Conservation (phyloP, 2,329 filamentous ascomycete species). For the Decorospora gaudefroyi region DNA sequence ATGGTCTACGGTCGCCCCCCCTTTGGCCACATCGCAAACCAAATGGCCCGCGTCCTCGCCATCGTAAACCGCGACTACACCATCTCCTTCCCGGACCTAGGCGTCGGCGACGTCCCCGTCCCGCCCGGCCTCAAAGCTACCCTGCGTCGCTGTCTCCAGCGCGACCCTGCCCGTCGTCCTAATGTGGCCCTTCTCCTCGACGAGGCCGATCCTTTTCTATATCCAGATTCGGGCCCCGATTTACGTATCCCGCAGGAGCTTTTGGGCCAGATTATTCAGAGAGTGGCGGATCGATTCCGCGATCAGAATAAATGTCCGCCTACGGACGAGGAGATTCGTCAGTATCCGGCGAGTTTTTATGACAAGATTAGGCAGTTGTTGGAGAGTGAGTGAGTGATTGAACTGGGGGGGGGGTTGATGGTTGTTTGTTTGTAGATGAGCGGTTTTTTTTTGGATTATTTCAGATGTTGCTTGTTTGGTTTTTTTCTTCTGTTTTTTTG, state of each 20-base stretch:
- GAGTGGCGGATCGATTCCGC: conserved; percentile 63
- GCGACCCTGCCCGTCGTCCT: conserved; percentile 61
- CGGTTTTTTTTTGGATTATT: too few relatives aligned
- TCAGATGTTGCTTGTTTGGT: too few relatives aligned
- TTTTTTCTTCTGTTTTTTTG: too few relatives aligned
- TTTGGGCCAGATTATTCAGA: conserved; percentile 62
- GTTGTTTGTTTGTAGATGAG: too few relatives aligned
- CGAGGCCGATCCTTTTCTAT: conserved; percentile 61
- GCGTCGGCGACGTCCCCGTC: conserved; percentile 65
- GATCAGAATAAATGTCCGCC: conserved; percentile 58
- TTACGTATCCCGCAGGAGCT: conserved; percentile 58
- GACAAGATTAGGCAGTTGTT: conserved; percentile 52
- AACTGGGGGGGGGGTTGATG: too few relatives aligned
- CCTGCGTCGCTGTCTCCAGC: conserved; percentile 61
- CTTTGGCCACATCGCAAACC: conserved; percentile 88
- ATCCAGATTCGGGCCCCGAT: conserved; percentile 60
- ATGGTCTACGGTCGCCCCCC: conserved; percentile 98
- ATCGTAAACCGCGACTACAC: conserved; percentile 78
- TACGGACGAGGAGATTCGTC: conserved; percentile 59
- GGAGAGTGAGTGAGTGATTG: conserved; percentile 29
- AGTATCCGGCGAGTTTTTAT: conserved; percentile 55
- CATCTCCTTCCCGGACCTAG: conserved; percentile 72
- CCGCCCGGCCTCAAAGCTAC: conserved; percentile 61
- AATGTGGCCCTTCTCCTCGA: conserved; percentile 61
- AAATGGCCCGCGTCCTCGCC: conserved; percentile 81